These are phyloP conservation scores for Penicillium sp. DNA, from an alignment of 2,329 filamentous ascomycete species.

Conservation along the genomic window DNA sequence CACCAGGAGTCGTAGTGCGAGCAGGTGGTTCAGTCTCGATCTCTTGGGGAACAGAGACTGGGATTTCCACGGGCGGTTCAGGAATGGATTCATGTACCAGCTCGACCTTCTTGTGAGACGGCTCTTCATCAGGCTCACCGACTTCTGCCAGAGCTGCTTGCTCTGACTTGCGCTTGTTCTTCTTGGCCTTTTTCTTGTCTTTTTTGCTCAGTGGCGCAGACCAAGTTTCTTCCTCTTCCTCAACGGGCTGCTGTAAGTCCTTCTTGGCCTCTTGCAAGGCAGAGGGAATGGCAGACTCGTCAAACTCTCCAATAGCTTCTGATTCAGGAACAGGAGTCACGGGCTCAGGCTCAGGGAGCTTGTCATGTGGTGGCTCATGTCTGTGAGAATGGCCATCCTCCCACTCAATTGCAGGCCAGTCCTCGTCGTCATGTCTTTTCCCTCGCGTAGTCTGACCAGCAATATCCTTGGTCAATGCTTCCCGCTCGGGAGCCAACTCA, in stretches of 20 bases:
- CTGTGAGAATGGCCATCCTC: constrained; percentile 36
- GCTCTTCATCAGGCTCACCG: constrained; percentile 16
- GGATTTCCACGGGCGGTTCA: constrained; percentile 15
- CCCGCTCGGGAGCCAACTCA: constrained; percentile 15
- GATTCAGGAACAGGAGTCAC: constrained; percentile 31
- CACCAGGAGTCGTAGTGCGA: constrained; percentile 31
- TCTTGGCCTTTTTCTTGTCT: constrained; percentile 38
- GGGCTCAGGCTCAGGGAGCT: constrained; percentile 32
- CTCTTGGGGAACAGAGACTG: constrained; percentile 26
- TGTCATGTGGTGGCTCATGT: constrained; percentile 32
- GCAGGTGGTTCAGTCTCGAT: constrained; percentile 28
- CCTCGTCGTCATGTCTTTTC: constrained; percentile 37
- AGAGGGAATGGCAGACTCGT: constrained; percentile 8
- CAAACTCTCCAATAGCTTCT: constrained; percentile 6
- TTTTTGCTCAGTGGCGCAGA: constrained; percentile 32
- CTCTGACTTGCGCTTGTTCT: constrained; percentile 39
- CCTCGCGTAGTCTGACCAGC: constrained; percentile 9
- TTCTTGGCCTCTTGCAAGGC: constrained; percentile 27
- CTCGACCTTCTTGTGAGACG: constrained; percentile 20
- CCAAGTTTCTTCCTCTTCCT: constrained; percentile 25
- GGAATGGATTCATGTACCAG: constrained; percentile 11
- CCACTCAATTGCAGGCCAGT: constrained; percentile 49
- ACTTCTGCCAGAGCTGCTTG: constrained; percentile 23
- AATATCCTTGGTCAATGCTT: constrained; percentile 16
- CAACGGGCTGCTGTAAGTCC: constrained; percentile 13